These are phyloP conservation scores for Magnolia officinalis DNA, from an alignment of 164 flowering plant species.

Conservation along the genomic window DNA sequence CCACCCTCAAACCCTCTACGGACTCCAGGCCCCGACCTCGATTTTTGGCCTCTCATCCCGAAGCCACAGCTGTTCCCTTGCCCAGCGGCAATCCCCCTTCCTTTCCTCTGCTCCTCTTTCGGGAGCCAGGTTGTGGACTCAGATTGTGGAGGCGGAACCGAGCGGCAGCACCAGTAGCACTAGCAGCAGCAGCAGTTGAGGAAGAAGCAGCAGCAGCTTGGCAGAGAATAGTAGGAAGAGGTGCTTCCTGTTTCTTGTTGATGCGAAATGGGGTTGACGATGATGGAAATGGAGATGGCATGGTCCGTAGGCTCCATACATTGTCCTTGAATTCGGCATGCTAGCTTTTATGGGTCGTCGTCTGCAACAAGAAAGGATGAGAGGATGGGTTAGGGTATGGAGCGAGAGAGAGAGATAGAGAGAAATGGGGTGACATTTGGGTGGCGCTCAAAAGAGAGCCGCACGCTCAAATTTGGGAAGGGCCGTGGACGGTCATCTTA, in stretches of 20 bases:
- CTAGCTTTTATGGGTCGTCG: too few relatives aligned
- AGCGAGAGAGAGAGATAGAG: too few relatives aligned
- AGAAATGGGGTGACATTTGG: too few relatives aligned
- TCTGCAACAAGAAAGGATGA: too few relatives aligned
- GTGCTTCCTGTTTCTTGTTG: background rate
- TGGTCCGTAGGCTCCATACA: conserved; percentile 19
- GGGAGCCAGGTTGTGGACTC: conserved; percentile 90
- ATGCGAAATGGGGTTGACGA: background rate
- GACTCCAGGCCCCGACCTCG: too few relatives aligned
- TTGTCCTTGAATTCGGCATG: too few relatives aligned
- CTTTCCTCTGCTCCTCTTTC: conserved; percentile 80
- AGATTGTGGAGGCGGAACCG: conserved; percentile 73
- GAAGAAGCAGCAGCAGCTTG: conserved; percentile 25
- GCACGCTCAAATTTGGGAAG: too few relatives aligned
- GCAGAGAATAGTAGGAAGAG: conserved; percentile 20
- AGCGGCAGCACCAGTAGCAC: conserved; percentile 13
- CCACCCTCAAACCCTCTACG: too few relatives aligned
- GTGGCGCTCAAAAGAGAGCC: too few relatives aligned
- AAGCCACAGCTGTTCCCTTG: conserved; percentile 94
- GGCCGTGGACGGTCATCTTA: too few relatives aligned
- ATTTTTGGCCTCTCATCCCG: too few relatives aligned
- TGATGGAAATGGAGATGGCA: conserved; percentile 15
- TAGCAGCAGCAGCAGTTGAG: conserved; percentile 9
- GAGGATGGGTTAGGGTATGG: too few relatives aligned
- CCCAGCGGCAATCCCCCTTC: conserved; percentile 82